These are phyloP conservation scores for Colletotrichum graminicola DNA, from an alignment of 2,329 filamentous ascomycete species.

Conservation along the genomic window DNA sequence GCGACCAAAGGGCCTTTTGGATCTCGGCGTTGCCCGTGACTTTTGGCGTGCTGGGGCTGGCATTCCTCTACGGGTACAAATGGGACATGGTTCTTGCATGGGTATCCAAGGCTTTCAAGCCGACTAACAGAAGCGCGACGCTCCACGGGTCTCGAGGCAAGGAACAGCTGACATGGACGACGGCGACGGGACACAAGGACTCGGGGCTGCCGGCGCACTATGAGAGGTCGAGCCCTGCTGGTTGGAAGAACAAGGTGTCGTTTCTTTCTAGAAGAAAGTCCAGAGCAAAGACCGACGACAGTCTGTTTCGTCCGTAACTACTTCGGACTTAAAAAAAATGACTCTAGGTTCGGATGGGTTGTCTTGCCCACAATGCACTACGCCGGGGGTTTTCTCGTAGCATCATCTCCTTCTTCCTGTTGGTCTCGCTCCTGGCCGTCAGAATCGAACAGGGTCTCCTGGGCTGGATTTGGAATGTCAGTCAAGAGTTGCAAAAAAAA, in stretches of 20 bases:
- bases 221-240: neutral
- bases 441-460: constrained; percentile 70
- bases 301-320: constrained; percentile 20
- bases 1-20: constrained; percentile 57
- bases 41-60: constrained; percentile 46
- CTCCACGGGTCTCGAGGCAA: neutral
- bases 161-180: constrained; percentile 8
- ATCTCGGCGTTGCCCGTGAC: constrained; percentile 55
- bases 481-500: neutral
- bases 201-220: neutral
- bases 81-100: constrained; percentile 34
- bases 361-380: neutral
- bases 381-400: constrained; percentile 59
- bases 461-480: constrained; percentile 58
- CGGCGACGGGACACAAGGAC: neutral
- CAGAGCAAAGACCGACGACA: constrained; percentile 20
- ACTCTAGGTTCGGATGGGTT: neutral
- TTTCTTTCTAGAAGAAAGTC: neutral
- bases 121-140: neutral
- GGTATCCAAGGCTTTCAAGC: neutral
- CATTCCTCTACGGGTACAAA: constrained; percentile 44
- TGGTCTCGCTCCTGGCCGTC: constrained; percentile 59
- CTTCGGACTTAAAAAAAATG: neutral
- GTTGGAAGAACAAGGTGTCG: constrained; percentile 16
- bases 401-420: constrained; percentile 52